Percentiles rank a stretch among this genome's conserved stretches.
phyloP scores from a whole-genome alignment of 495 filamentous ascomycete genomes.

The Penicillium maclennaniae region DNA sequence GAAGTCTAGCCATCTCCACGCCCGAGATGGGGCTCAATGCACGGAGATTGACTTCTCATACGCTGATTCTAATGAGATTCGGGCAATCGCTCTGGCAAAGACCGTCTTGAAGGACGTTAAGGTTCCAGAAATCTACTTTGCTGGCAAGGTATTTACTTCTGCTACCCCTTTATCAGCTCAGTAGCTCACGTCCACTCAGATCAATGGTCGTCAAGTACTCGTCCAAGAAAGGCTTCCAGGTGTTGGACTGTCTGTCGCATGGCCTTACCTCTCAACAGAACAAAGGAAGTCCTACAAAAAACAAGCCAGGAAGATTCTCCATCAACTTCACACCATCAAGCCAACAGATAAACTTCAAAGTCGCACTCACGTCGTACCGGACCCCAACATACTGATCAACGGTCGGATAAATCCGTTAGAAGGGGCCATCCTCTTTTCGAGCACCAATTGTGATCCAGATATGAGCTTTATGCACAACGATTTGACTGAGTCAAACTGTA shows the following conservation, averaged over 20 bases:
- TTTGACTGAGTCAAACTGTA: conserved; percentile 36
- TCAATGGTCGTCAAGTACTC: conserved; percentile 34
- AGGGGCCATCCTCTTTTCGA: conserved; percentile 31
- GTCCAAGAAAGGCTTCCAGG: conserved; percentile 44
- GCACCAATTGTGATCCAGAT: conserved; percentile 23
- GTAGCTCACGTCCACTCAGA: conserved; percentile 28
- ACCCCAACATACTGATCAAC: conserved; percentile 33
- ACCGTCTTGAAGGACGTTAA: conserved; percentile 23
- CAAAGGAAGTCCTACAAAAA: conserved; percentile 41
- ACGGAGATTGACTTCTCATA: conserved; percentile 32
- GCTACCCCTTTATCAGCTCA: conserved; percentile 3
- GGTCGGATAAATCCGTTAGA: conserved; percentile 31
- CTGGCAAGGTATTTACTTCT: conserved; percentile 31
- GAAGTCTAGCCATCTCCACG: conserved; percentile 42
- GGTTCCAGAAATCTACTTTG: conserved; percentile 41
- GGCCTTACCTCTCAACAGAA: conserved; percentile 34
- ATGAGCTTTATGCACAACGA: conserved; percentile 44
- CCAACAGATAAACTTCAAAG: conserved; percentile 12
- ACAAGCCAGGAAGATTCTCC: conserved; percentile 35
- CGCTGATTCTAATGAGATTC: conserved; percentile 40
- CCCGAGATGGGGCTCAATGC: background rate
- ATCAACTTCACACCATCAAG: conserved; percentile 24
- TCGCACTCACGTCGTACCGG: conserved; percentile 30
- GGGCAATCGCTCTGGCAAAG: conserved; percentile 32
- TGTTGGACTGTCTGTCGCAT: conserved; percentile 40